Percentiles rank a stretch among this genome's conserved stretches.
Evolutionary conservation across 169 alveolate genomes (phyloP).

Genomic region (Babesia bigemina): DNA sequence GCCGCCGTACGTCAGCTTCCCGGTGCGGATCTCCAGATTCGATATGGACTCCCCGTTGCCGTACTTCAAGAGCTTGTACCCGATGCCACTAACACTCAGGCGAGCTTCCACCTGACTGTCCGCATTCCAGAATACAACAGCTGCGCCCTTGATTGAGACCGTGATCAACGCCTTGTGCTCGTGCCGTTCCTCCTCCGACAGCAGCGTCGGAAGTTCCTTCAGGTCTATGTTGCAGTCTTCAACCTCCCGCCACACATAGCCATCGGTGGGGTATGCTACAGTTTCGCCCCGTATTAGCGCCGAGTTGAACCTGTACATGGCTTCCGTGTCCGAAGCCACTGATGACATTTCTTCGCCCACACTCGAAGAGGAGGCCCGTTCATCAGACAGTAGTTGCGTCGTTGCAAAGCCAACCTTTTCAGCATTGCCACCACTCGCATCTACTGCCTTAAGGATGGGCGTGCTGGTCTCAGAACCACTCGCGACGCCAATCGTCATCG

Average conservation of each 20-base stretch:
- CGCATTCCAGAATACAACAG: constrained; percentile 48
- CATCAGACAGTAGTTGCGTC: too few relatives aligned
- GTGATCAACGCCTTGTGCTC: constrained; percentile 7
- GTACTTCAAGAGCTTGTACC: constrained; percentile 16
- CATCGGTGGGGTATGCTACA: neutral
- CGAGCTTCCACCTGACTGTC: constrained; percentile 48
- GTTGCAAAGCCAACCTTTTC: too few relatives aligned
- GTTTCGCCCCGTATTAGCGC: constrained; percentile 1
- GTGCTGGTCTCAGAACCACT: too few relatives aligned
- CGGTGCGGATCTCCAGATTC: constrained; percentile 46
- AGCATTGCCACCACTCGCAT: too few relatives aligned
- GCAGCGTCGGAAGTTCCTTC: constrained; percentile 37
- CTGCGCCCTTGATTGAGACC: constrained; percentile 55
- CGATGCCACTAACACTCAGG: constrained; percentile 39
- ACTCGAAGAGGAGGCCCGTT: too few relatives aligned
- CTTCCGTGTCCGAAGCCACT: too few relatives aligned
- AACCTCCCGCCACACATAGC: constrained; percentile 13
- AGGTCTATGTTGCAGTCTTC: constrained; percentile 17
- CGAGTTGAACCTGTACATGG: neutral
- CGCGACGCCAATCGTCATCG: too few relatives aligned
- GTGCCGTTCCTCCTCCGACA: constrained; percentile 22
- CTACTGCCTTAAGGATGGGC: too few relatives aligned
- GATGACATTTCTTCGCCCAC: too few relatives aligned
- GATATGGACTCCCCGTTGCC: constrained; percentile 39
- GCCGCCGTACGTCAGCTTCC: constrained; percentile 42